A percentile compares a stretch with the other conserved stretches of the same genome.
These are phyloP conservation scores for Penicillium fuscoglaucum DNA, from an alignment of 2,329 filamentous ascomycete species.

Conservation along the genomic window DNA sequence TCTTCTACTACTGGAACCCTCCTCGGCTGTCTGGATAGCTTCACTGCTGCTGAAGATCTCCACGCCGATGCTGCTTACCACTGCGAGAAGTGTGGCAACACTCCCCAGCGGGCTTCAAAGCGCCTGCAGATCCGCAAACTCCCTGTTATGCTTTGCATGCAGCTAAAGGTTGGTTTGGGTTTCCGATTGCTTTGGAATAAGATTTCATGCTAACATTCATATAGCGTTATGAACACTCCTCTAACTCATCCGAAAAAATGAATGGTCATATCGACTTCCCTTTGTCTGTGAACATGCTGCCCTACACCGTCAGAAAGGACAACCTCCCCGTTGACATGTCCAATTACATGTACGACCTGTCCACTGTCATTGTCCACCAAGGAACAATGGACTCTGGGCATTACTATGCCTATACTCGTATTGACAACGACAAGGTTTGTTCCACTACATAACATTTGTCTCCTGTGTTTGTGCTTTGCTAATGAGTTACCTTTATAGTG, in stretches of 20 bases:
- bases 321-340: slow-evolving; percentile 35
- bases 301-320: slow-evolving; percentile 72
- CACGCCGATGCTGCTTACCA: slow-evolving; percentile 72
- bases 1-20: slow-evolving; percentile 55
- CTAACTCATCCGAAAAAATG: slow-evolving; percentile 78
- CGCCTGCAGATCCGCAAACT: slow-evolving; percentile 80
- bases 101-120: slow-evolving; percentile 73
- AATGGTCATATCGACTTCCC: slow-evolving; percentile 85
- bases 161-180: slow-evolving; percentile 70
- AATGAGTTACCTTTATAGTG: slow-evolving; percentile 56
- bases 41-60: slow-evolving; percentile 77
- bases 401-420: slow-evolving; percentile 78
- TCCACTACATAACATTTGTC: not conserved
- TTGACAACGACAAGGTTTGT: slow-evolving; percentile 70
- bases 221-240: slow-evolving; percentile 72
- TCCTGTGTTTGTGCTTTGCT: not conserved
- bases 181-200: not conserved
- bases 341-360: slow-evolving; percentile 78
- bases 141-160: slow-evolving; percentile 86
- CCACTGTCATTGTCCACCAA: slow-evolving; percentile 88
- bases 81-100: slow-evolving; percentile 75
- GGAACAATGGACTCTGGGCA: slow-evolving; percentile 91
- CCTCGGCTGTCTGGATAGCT: slow-evolving; percentile 79
- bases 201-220: slow-evolving; percentile 10
- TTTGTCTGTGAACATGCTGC: slow-evolving; percentile 81